Evolutionary conservation across 176 grass and related monocot genomes (phyloP).

Genomic region (Lolium rigidum): DNA sequence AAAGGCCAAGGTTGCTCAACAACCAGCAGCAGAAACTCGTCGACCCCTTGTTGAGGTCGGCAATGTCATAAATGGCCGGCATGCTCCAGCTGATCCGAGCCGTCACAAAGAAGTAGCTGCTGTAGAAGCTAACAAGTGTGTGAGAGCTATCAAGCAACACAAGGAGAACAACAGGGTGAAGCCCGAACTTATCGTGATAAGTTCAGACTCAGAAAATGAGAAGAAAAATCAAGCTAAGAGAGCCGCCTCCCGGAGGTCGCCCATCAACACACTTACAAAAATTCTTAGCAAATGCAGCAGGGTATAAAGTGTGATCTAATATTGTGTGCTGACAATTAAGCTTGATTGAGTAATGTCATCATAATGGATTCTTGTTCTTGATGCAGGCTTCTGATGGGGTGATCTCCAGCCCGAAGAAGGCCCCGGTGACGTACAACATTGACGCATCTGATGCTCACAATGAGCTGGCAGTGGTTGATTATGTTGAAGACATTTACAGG

Average conservation of each 20-base stretch:
- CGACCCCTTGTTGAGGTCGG: conserved; percentile 32
- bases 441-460: conserved; percentile 65
- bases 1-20: conserved; percentile 11
- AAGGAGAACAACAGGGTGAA: conserved; percentile 39
- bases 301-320: conserved; percentile 33
- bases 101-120: conserved; percentile 28
- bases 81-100: conserved; percentile 22
- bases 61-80: conserved; percentile 36
- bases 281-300: conserved; percentile 49
- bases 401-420: conserved; percentile 37
- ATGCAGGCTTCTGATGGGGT: conserved; percentile 53
- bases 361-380: conserved; percentile 11
- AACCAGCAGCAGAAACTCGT: conserved; percentile 21
- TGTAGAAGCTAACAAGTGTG: conserved; percentile 18
- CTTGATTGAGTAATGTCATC: neutral
- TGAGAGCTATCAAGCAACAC: conserved; percentile 27
- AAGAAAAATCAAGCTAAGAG: conserved; percentile 36
- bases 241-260: conserved; percentile 26
- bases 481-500: conserved; percentile 74
- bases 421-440: conserved; percentile 46
- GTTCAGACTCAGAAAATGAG: conserved; percentile 42
- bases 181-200: conserved; percentile 42
- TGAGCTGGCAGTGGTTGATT: conserved; percentile 82
- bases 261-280: conserved; percentile 23
- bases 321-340: neutral